Base-by-base conservation (phyloP, 2,329 filamentous ascomycete species). In the Helminthosporium solani region DNA sequence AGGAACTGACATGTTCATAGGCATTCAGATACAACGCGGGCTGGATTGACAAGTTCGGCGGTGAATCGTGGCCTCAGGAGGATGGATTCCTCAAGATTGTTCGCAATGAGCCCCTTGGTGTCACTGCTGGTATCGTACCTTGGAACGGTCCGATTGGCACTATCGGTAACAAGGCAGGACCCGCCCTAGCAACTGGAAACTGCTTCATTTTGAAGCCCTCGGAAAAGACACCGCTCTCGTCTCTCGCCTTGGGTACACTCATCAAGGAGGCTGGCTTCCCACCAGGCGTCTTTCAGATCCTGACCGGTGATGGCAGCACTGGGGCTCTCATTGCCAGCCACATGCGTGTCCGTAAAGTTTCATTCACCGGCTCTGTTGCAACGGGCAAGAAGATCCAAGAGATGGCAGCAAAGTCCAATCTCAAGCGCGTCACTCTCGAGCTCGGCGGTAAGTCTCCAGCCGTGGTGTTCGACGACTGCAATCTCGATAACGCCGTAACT, bases 221-320 rank as follows among this genome's bases (percentile, higher is more conserved):
- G 1, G 67, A 70, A 31, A 68, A 70, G 49, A 68, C 66, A 4
- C 67, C 67, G 2, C 60, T 69, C 15, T 63, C 62, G 0, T 61
- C 59, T 0, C 59, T 68, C 2, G 63, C 63, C 14, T 60, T 70
- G 7, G 67, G 64, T 3, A 57, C 51, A 2, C 42, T 66, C 35
- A 58, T 62, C 43, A 60, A 62, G n/a, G 52, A 61, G 40, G 60
- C 61, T 6, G 63, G 62, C 66, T 82, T 85, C 66, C 81, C 81
- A 0, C 77, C 79, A 0, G 83, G 83, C 33, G 80, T 86, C 4
- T 62, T 85, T 2, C 81, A 84, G 53, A 78, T 74, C 0, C 65
- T 86, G 2, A 78, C 78, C 31, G 83, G 82, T 5, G 79, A 80
- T 28, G 81, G 84, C 51, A 71, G 73, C 30, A 71, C 70, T 1